phyloP scores from a whole-genome alignment of 768 basidiomycete species.

The Boletus huronensis region DNA sequence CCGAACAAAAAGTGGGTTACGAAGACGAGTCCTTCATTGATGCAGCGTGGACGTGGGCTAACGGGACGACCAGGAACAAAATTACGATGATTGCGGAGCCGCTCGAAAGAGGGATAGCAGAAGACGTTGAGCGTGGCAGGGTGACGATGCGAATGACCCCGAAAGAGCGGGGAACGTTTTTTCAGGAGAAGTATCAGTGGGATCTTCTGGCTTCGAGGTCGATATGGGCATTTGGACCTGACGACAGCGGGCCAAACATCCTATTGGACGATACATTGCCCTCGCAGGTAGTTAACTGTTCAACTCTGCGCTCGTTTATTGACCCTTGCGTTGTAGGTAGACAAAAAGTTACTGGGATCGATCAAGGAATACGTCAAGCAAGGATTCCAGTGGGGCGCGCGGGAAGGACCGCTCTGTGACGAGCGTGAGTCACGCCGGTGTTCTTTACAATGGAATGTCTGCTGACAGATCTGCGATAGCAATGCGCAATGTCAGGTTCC shows the following conservation, averaged over 20 bases:
- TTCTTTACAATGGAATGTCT: background rate
- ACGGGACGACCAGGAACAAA: constrained; percentile 66
- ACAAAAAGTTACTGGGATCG: constrained; percentile 85
- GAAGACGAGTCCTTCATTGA: background rate
- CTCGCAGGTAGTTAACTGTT: constrained; percentile 59
- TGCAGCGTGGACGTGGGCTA: constrained; percentile 9
- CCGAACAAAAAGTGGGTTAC: constrained; percentile 91
- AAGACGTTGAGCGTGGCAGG: constrained; percentile 91
- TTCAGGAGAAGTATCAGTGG: constrained; percentile 98
- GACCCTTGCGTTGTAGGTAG: constrained; percentile 50
- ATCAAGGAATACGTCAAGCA: constrained; percentile 97
- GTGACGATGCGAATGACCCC: constrained; percentile 94
- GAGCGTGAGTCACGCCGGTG: constrained; percentile 73
- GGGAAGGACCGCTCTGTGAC: constrained; percentile 96
- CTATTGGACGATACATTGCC: constrained; percentile 95
- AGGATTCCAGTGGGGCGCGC: constrained; percentile 98
- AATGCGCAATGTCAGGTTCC: constrained; percentile 98
- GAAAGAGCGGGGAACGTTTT: constrained; percentile 93
- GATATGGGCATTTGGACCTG: constrained; percentile 99
- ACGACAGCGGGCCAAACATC: constrained; percentile 91
- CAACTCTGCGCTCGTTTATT: background rate
- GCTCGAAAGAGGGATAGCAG: constrained; percentile 90
- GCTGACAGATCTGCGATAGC: constrained; percentile 45
- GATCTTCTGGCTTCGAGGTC: constrained; percentile 95
- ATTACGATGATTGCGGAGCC: constrained; percentile 99